Evolutionary conservation across 202 grass and related monocot species (phyloP).

Genomic region (Bolboschoenoplectus hybrid): DNA sequence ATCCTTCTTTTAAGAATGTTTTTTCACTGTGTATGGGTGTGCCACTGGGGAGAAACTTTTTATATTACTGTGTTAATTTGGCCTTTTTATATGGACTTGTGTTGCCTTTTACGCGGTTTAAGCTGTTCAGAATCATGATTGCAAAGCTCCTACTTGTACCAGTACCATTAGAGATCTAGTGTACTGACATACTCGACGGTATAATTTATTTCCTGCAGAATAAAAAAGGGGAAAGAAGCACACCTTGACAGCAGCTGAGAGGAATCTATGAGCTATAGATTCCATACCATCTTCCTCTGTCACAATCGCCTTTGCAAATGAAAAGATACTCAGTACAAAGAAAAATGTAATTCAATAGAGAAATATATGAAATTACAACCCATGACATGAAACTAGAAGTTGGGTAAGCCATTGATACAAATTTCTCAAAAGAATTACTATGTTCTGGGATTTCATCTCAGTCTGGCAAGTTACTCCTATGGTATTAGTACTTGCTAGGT

Average conservation of each 20-base stretch:
- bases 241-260: constrained; percentile 93
- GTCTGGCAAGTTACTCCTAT: constrained; percentile 8
- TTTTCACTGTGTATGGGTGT: background rate
- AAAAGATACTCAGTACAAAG: constrained; percentile 15
- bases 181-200: background rate
- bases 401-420: background rate
- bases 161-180: background rate
- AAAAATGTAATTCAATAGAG: constrained; percentile 33
- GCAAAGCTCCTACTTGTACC: background rate
- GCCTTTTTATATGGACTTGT: background rate
- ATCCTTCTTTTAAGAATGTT: background rate
- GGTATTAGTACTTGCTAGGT: background rate
- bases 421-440: constrained; percentile 11
- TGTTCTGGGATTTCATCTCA: background rate
- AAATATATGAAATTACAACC: constrained; percentile 27
- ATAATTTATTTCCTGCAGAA: background rate
- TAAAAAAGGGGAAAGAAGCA: background rate
- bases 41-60: background rate
- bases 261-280: constrained; percentile 94
- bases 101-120: background rate
- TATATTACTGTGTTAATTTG: background rate
- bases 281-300: constrained; percentile 97
- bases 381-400: background rate
- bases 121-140: background rate
- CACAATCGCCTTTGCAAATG: constrained; percentile 66